Evolutionary conservation across 805 yeast species (phyloP).

Genomic region (Pichia manshurica): DNA sequence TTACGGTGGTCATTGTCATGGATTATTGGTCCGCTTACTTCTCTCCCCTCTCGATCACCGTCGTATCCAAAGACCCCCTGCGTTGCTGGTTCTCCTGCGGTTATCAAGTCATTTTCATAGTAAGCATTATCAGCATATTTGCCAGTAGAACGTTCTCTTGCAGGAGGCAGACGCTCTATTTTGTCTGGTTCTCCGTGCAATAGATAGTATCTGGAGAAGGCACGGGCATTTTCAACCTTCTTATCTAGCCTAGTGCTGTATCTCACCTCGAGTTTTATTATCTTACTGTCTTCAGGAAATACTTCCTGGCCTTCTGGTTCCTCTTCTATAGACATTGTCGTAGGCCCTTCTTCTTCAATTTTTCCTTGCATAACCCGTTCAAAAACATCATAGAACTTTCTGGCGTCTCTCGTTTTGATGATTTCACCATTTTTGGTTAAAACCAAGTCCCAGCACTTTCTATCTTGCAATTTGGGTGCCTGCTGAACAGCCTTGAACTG

Average conservation of each 20-base stretch:
- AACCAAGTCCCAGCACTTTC: conserved; percentile 15
- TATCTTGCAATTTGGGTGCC: conserved; percentile 12
- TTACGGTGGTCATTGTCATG: not conserved
- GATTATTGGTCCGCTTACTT: not conserved
- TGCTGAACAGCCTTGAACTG: conserved; percentile 8
- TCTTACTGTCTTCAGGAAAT: conserved; percentile 1
- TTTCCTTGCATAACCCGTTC: not conserved
- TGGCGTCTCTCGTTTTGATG: conserved; percentile 9
- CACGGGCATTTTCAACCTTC: conserved; percentile 52
- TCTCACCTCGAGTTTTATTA: conserved; percentile 31
- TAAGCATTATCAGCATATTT: not conserved
- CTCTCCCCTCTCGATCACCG: not conserved
- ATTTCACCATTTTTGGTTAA: conserved; percentile 5
- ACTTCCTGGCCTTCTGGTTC: not conserved
- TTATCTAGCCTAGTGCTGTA: conserved; percentile 49
- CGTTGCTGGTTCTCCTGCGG: conserved; percentile 30
- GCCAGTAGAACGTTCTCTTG: conserved; percentile 17
- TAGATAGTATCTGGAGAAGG: conserved; percentile 57
- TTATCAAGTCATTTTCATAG: conserved; percentile 30
- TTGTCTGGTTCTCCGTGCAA: conserved; percentile 65
- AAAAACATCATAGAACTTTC: not conserved
- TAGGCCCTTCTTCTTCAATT: not conserved
- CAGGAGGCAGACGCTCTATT: conserved; percentile 26
- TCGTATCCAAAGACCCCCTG: conserved; percentile 34
- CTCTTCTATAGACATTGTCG: too few relatives aligned